Conservation (phyloP, 345 rosid genomes). For the Barbarea vulgaris region DNA sequence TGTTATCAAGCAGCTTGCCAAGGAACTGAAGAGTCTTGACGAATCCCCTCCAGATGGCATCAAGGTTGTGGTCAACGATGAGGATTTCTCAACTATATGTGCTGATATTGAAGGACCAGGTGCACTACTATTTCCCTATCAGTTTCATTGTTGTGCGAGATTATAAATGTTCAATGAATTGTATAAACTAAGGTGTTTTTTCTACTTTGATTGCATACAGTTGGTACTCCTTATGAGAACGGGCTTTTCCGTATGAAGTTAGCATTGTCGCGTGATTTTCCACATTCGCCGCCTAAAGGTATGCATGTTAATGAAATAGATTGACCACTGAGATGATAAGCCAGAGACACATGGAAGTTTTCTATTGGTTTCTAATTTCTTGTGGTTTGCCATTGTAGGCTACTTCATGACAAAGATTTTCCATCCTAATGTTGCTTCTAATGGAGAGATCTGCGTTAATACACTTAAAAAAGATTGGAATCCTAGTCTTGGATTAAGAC, state of each 20-base stretch:
- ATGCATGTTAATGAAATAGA: neutral
- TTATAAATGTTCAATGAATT: neutral
- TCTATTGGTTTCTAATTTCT: neutral
- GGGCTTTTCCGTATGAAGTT: conserved; percentile 97
- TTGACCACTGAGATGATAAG: neutral
- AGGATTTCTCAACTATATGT: conserved; percentile 83
- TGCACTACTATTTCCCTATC: conserved; percentile 19
- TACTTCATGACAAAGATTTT: conserved; percentile 96
- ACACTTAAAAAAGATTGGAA: conserved; percentile 97
- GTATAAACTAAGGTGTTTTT: conserved; percentile 31
- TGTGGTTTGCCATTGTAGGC: conserved; percentile 47
- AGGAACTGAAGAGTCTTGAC: conserved; percentile 89
- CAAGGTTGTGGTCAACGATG: conserved; percentile 90
- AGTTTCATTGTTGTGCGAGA: conserved; percentile 3
- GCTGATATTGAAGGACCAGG: conserved; percentile 99
- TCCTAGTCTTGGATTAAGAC: conserved; percentile 94
- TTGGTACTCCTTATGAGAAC: conserved; percentile 96
- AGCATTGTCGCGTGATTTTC: conserved; percentile 81
- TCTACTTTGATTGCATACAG: conserved; percentile 50
- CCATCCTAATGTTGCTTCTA: conserved; percentile 90
- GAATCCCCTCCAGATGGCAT: conserved; percentile 99
- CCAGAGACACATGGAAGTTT: neutral
- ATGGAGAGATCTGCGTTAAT: conserved; percentile 96
- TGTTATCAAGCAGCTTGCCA: conserved; percentile 94
- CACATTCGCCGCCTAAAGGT: conserved; percentile 98